Evolutionary conservation across 495 filamentous ascomycete genomes (phyloP).

Genomic region (Lasiosphaeria hispida): DNA sequence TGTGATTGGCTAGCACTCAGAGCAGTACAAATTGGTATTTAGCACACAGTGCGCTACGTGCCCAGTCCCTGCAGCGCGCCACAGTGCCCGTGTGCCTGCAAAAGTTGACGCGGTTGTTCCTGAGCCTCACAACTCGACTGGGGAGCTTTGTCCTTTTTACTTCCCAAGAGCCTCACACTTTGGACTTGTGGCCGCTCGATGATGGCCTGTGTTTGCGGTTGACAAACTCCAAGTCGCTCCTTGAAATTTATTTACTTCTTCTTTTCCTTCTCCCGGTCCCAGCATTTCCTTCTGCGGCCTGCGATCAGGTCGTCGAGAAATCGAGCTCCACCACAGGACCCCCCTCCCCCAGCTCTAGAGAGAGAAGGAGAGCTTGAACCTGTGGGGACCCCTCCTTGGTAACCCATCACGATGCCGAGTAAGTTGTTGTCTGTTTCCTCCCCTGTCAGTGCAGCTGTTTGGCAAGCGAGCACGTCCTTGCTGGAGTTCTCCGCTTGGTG

Average conservation of each 20-base stretch:
- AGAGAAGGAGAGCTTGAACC: neutral
- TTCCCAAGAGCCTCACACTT: conserved; percentile 17
- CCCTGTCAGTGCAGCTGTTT: conserved; percentile 20
- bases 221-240: conserved; percentile 37
- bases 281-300: neutral
- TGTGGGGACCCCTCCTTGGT: conserved; percentile 16
- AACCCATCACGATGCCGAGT: conserved; percentile 35
- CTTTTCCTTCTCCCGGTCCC: conserved; percentile 11
- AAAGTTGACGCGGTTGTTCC: conserved; percentile 6
- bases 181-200: conserved; percentile 21
- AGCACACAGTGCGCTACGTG: too few species aligned
- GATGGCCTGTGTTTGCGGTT: conserved; percentile 34
- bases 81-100: neutral
- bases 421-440: conserved; percentile 26
- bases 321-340: conserved; percentile 1
- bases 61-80: neutral
- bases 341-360: too few species aligned
- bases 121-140: conserved; percentile 22
- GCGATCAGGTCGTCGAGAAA: neutral
- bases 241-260: conserved; percentile 19
- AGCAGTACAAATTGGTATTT: too few species aligned
- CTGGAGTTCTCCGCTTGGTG: neutral
- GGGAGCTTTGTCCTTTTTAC: conserved; percentile 13
- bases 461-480: neutral
- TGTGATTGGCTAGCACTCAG: too few species aligned